These are phyloP conservation scores for Fusarium circinatum DNA, from an alignment of 2,329 filamentous ascomycete genomes.

Conservation along the genomic window DNA sequence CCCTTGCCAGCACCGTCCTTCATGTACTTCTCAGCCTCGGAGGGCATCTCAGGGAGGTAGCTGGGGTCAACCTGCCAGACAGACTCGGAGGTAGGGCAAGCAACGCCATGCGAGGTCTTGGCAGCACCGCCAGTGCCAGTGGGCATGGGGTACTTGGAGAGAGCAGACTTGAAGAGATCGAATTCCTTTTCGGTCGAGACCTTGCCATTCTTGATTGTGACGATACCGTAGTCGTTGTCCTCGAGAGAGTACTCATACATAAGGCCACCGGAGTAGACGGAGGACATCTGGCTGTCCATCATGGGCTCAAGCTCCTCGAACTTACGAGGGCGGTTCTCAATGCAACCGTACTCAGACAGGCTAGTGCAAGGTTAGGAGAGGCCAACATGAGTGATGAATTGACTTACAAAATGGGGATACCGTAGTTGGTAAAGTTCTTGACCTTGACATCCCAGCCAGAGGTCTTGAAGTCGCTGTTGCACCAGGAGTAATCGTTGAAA, in stretches of 20 bases:
- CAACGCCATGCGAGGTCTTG: slow-evolving; percentile 56
- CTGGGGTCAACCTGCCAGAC: slow-evolving; percentile 63
- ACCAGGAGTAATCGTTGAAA: slow-evolving; percentile 93
- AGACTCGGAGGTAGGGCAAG: slow-evolving; percentile 61
- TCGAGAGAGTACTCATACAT: slow-evolving; percentile 95
- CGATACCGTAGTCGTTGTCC: slow-evolving; percentile 82
- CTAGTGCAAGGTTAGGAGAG: slow-evolving; percentile 40
- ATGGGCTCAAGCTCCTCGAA: slow-evolving; percentile 84
- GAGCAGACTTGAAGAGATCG: slow-evolving; percentile 59
- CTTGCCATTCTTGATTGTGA: slow-evolving; percentile 66
- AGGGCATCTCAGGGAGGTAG: slow-evolving; percentile 62
- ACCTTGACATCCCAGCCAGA: slow-evolving; percentile 92
- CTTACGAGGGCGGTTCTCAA: slow-evolving; percentile 75
- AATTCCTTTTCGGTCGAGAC: slow-evolving; percentile 72
- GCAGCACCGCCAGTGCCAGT: slow-evolving; percentile 61
- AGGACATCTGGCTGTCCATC: slow-evolving; percentile 85
- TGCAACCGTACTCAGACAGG: slow-evolving; percentile 95
- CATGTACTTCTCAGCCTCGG: slow-evolving; percentile 63
- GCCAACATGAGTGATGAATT: neutral
- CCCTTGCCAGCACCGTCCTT: slow-evolving; percentile 62
- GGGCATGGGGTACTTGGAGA: slow-evolving; percentile 61
- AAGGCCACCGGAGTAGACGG: slow-evolving; percentile 93
- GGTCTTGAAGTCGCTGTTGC: slow-evolving; percentile 73
- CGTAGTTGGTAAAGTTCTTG: slow-evolving; percentile 85
- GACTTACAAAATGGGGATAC: slow-evolving; percentile 80